These are phyloP conservation scores for Chalaropsis thielavioides DNA, from an alignment of 2,329 filamentous ascomycete species.

Conservation along the genomic window DNA sequence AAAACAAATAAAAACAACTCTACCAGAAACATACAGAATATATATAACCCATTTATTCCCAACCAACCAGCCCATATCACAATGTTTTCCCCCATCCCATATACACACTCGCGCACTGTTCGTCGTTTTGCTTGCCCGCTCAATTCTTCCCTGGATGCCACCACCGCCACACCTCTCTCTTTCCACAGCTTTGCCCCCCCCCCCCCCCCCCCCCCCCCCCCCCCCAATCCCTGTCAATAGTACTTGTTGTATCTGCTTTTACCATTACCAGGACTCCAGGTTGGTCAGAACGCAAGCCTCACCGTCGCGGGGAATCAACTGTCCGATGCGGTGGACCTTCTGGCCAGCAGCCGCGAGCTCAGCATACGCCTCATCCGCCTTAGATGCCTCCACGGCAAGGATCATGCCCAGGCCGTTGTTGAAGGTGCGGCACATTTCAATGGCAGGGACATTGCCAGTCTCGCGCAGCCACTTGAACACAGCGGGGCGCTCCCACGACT, in stretches of 20 bases:
- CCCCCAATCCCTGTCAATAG: background rate
- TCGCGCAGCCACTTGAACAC: constrained; percentile 81
- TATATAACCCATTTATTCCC: background rate
- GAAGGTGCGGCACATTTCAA: constrained; percentile 84
- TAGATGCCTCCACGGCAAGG: constrained; percentile 54
- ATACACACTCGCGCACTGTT: background rate
- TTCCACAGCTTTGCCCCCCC: too few species aligned
- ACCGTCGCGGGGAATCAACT: constrained; percentile 44
- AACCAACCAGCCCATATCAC: background rate
- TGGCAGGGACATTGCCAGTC: constrained; percentile 52
- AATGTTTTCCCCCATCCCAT: background rate
- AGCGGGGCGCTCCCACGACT: constrained; percentile 57
- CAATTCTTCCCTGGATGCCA: background rate
- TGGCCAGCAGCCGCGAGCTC: constrained; percentile 56
- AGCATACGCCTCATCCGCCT: constrained; percentile 45
- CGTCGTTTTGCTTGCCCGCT: background rate
- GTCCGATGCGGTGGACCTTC: constrained; percentile 62
- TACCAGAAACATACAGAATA: background rate
- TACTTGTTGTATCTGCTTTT: background rate
- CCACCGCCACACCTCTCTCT: background rate
- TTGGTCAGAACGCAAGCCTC: constrained; percentile 19
- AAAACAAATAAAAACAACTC: background rate
- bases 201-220: background rate
- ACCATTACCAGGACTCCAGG: constrained; percentile 16
- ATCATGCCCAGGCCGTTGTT: constrained; percentile 96